Base-by-base conservation (phyloP, 805 yeast genomes). In the Cyberlindnera xishuangbannaensis region DNA sequence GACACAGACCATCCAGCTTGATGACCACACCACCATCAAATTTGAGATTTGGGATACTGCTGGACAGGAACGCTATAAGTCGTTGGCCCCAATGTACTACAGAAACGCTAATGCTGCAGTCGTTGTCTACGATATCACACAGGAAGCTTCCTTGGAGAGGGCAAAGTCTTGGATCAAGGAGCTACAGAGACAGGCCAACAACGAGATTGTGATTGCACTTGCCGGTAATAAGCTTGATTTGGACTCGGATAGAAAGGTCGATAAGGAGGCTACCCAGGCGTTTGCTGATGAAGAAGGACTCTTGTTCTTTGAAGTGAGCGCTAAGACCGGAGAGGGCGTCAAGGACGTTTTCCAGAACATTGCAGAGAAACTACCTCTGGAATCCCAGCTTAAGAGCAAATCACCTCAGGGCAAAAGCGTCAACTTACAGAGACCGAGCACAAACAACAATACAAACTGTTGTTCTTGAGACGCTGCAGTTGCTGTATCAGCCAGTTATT, bases 1-100 rank as follows among this genome's bases (percentile, higher is more conserved):
- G 33, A 80, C 90, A 2, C 87, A 79, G 51, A 65, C 77, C 3
- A 71, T 81, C 28, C 69, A 71, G 14, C 51, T 75, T n/a, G 73
- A 71, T 34, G 73, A 64, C 22, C 46, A 53, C 20, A 69, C 73
- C 12, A 73, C 76, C 1, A 71, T 82, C 27, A 80, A 81, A 53
- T 73, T 80, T 45, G 92, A 83, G 51, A 80, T 83, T 33, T 83
- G 92, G 94, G 94, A 83, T 52, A 82, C 90, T 2, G 88, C 90
- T 0, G 92, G 94, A 6, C 92, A 83, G 55, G 92, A 83, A 49
- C 61, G 94, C 36, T 83, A 82, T 50, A 70, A 81, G 42, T 76
- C 85, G 0, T 61, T 83, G 44, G 84, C 90, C 4, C 87, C 90
- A 19, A 83, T 83, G 87, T 83, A 83, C 58, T 83, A 83, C 55